Conservation (phyloP, 805 yeast species). For the Candida ponderosae region DNA sequence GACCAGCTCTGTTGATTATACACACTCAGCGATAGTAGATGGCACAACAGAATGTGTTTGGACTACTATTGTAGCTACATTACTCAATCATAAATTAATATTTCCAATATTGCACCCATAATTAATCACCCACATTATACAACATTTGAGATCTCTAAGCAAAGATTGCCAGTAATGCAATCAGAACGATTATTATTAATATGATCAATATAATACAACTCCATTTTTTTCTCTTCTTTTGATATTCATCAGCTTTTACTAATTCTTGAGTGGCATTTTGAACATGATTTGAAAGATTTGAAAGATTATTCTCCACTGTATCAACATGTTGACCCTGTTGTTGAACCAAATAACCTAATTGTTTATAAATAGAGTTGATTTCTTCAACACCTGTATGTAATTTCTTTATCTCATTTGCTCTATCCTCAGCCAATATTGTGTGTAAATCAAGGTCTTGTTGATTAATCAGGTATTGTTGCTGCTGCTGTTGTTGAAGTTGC, state of each 20-base stretch:
- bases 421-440: constrained; percentile 54
- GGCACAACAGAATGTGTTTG: no score
- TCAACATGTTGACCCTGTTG: constrained; percentile 86
- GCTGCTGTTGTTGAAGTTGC: constrained; percentile 24
- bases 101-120: no score
- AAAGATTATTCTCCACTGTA: constrained; percentile 72
- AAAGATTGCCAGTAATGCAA: constrained; percentile 46
- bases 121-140: no score
- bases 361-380: constrained; percentile 78
- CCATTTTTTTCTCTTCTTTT: constrained; percentile 64
- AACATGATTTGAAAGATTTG: constrained; percentile 53
- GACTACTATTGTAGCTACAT: no score
- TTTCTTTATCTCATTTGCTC: constrained; percentile 64
- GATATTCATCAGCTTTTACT: constrained; percentile 67
- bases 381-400: constrained; percentile 77
- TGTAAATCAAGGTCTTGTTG: constrained; percentile 59
- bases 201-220: constrained; percentile 58
- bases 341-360: constrained; percentile 65
- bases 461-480: constrained; percentile 26
- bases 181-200: constrained; percentile 47
- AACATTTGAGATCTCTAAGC: no score
- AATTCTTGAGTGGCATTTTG: constrained; percentile 68
- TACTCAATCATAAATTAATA: no score
- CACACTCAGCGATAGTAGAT: no score
- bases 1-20: no score